Base-by-base conservation (phyloP, 257 asterid genomes). In the Fraxinus anomala region DNA sequence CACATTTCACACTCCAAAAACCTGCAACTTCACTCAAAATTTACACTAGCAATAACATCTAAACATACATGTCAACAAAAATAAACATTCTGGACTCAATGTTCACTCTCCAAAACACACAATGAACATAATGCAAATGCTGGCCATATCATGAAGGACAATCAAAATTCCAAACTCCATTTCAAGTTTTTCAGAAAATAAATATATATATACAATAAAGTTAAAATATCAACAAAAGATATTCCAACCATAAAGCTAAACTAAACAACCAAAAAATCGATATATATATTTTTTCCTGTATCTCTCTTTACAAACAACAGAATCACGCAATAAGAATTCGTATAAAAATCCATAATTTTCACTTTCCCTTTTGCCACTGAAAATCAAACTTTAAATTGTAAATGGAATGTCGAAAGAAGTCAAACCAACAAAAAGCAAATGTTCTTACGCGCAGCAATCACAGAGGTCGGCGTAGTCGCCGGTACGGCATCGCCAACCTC, bases 401-500 rank as follows among this genome's bases (percentile, higher is more conserved):
- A 75, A 76, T 6, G 3, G 5, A 81, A 67, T 12, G 54, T 30
- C 65, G 34, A 75, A 39, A 70, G n/a, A 40, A 54, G 76, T 24
- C 61, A 12, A 0, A 10, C 31, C 68, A 26, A 61, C 9, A 31
- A 63, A 23, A 47, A 73, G 71, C 10, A 49, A 76, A 33, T 40
- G 44, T 71, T 69, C 94, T 87, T 91, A 95, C 99, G 92, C 90
- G 98, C 99, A 95, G 83, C 91, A 92, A 88, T 95, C 96, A 81
- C 99, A 95, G 61, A 95, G 97, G 84, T 89, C 88, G 14, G 97
- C 98, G 82, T 84, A 93, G 77, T 95, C 97, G 74, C 99, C 99
- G 67, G 97, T 88, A 66, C 97, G 97, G 81, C 98, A 94, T 31
- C 99, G 96, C 99, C 99, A 93, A 40, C 99, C 99, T 72, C 85